Evolutionary conservation across 169 alveolate genomes (phyloP), one percentile per base, ranked within the genome.

Genomic region (Plasmodium ovale): DNA sequence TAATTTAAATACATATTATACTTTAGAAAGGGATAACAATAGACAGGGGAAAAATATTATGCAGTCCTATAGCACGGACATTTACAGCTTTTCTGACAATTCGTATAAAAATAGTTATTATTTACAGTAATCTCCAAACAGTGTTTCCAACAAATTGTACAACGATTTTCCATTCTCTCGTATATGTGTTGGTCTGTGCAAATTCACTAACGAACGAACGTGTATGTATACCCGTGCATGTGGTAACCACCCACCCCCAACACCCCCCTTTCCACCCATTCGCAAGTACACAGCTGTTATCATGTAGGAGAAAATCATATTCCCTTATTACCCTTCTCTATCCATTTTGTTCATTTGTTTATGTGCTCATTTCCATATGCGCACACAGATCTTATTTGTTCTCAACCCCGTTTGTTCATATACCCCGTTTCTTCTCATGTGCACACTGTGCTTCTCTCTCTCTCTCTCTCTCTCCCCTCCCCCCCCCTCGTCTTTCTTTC

Each of bases 31-130:
- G n/a, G 27, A 56, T 56, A 53, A 77, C 39, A 77, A 16, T 39
- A 42, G 49, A 42, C 88, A 60, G 39, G 68, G 16, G 23, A 67
- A 47, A 47, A 79, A 65, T 56, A 21, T 79, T 51, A n/a, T 79
- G 12, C 89, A 65, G 23, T 25, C 89, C 5, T 79, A 79, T 29
- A 79, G 39, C 23, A 79, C 62, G 35, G 53, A 79, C 19, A 51
- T 65, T 12, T 79, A 79, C 33, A 70, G 71, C 31, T 14, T 79
- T 19, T 64, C 37, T 27, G 82, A 79, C 21, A 54, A 42, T 53
- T 42, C 58, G 16, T 79, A 64, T 79, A 79, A 65, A 69, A 79
- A 79, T 65, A 64, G 89, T 56, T 79, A 79, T 59, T 79, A 64
- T 27, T 16, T 79, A 31, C 49, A 70, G 27, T 49, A 73, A 31